These are phyloP conservation scores for Onygenales sp. DNA, from an alignment of 2,329 filamentous ascomycete genomes.

Conservation along the genomic window DNA sequence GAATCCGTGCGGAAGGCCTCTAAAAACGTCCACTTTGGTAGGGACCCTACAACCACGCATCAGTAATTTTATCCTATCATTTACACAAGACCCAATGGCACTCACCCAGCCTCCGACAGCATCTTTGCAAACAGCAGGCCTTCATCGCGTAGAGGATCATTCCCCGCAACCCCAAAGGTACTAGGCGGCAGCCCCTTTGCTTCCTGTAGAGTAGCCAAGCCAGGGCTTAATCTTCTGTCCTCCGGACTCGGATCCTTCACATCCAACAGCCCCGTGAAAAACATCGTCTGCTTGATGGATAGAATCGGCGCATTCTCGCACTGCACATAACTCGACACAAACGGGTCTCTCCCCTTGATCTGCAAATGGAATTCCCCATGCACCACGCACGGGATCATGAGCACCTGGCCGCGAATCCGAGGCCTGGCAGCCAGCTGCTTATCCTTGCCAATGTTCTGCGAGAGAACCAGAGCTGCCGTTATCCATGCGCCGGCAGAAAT, in stretches of 20 bases:
- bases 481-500: slow-evolving; percentile 41
- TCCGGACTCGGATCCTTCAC: slow-evolving; percentile 12
- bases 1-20: slow-evolving; percentile 46
- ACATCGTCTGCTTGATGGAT: slow-evolving; percentile 27
- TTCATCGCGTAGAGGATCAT: slow-evolving; percentile 43
- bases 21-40: slow-evolving; percentile 40
- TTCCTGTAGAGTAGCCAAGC: slow-evolving; percentile 20
- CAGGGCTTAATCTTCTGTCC: slow-evolving; percentile 34
- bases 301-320: slow-evolving; percentile 43
- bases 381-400: slow-evolving; percentile 43
- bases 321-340: slow-evolving; percentile 28
- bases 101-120: slow-evolving; percentile 36
- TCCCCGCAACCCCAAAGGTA: slow-evolving; percentile 37
- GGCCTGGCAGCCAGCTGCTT: slow-evolving; percentile 17
- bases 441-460: slow-evolving; percentile 26
- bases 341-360: too few species aligned
- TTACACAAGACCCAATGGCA: background rate
- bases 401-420: slow-evolving; percentile 40
- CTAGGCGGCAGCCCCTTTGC: slow-evolving; percentile 37
- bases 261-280: slow-evolving; percentile 21
- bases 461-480: slow-evolving; percentile 32
- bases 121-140: slow-evolving; percentile 38
- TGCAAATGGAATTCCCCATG: slow-evolving; percentile 19
- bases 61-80: background rate
- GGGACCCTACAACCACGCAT: slow-evolving; percentile 30